phyloP scores from a whole-genome alignment of 495 filamentous ascomycete species.

The Neurospora hispaniola region DNA sequence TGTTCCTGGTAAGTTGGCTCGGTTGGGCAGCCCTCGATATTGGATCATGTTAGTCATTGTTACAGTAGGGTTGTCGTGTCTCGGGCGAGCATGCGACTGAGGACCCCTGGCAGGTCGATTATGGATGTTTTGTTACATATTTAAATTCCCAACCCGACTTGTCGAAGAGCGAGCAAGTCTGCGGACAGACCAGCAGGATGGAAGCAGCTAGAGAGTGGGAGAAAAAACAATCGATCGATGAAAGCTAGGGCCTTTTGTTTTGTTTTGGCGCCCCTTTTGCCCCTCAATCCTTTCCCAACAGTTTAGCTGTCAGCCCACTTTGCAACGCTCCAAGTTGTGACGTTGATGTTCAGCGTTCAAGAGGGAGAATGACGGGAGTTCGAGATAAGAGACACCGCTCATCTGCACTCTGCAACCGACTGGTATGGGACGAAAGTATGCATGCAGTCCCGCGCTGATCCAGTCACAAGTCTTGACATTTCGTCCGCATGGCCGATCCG shows the following conservation, averaged over 20 bases:
- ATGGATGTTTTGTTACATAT: background rate
- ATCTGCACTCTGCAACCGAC: background rate
- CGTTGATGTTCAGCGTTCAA: background rate
- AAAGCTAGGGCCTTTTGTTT: background rate
- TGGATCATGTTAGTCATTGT: background rate
- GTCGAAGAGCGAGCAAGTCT: background rate
- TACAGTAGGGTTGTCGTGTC: background rate
- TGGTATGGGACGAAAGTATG: background rate
- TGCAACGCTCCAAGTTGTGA: background rate
- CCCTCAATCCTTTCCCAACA: background rate
- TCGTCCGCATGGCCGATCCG: background rate
- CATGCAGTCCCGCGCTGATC: background rate
- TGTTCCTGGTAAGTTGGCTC: background rate
- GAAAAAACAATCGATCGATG: background rate
- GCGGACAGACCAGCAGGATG: background rate
- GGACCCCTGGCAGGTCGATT: background rate
- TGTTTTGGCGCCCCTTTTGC: background rate
- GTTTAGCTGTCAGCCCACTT: background rate
- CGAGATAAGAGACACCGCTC: background rate
- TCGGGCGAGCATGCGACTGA: background rate
- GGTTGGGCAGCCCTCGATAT: background rate
- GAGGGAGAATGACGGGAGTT: background rate
- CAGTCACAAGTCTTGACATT: background rate
- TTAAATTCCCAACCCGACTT: background rate
- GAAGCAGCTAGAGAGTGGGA: background rate